phyloP scores from a whole-genome alignment of 2,329 filamentous ascomycete species.

The Chaetomium globosum region DNA sequence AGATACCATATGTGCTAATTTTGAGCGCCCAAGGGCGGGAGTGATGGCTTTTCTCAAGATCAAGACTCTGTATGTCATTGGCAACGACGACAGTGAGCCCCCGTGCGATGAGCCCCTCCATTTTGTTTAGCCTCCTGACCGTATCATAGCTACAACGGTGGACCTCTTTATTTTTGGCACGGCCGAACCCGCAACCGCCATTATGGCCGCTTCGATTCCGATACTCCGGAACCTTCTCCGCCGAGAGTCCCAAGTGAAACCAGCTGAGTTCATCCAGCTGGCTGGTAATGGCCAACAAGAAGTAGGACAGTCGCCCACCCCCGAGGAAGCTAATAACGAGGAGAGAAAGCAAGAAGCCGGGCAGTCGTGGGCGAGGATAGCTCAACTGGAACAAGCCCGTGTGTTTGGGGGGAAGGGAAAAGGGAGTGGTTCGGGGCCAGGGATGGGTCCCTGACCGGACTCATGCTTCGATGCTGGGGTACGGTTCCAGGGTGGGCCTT shows the following conservation, averaged over 20 bases:
- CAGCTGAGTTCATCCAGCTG: slow-evolving; percentile 10
- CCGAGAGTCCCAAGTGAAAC: background rate
- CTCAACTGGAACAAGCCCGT: slow-evolving; percentile 2
- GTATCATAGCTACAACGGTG: slow-evolving; percentile 4
- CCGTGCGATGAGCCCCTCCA: background rate
- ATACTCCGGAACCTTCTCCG: slow-evolving; percentile 18
- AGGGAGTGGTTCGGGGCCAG: background rate
- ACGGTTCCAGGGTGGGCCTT: background rate
- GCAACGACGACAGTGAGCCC: slow-evolving; percentile 8
- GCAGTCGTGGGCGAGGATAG: slow-evolving; percentile 2
- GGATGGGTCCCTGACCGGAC: background rate
- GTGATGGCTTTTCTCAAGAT: slow-evolving; percentile 31
- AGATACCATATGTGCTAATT: background rate
- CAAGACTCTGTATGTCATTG: slow-evolving; percentile 14
- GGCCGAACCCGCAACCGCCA: slow-evolving; percentile 18
- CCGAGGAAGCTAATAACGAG: background rate
- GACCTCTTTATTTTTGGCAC: slow-evolving; percentile 23
- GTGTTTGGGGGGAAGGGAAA: background rate
- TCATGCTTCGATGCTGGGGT: background rate
- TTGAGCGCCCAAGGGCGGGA: slow-evolving; percentile 17
- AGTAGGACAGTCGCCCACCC: background rate
- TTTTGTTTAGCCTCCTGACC: background rate
- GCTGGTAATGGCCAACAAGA: background rate
- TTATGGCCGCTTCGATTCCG: slow-evolving; percentile 25
- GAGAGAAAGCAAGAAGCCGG: background rate